A percentile compares a stretch with the other conserved stretches of the same genome.
phyloP scores from a whole-genome alignment of 257 asterid genomes.

The Osmanthus fragrans region DNA sequence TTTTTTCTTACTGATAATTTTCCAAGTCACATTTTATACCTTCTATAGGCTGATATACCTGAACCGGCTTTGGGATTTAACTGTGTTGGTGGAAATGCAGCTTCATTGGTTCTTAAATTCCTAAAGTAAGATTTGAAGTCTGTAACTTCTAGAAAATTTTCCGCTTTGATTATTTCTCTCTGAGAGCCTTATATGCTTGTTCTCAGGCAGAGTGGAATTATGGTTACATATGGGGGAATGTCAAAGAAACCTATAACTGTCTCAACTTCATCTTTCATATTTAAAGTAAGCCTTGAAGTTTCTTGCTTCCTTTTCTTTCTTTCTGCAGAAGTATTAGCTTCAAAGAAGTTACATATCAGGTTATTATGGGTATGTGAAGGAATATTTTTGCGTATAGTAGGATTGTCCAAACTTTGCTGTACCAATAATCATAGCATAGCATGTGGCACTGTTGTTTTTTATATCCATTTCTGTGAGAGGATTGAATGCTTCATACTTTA shows the following conservation, averaged over 20 bases:
- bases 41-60: constrained; percentile 62
- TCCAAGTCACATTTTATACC: not conserved
- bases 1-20: constrained; percentile 14
- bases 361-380: not conserved
- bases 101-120: constrained; percentile 82
- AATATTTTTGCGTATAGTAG: not conserved
- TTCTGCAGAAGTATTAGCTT: constrained; percentile 3
- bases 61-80: constrained; percentile 89
- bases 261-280: constrained; percentile 80
- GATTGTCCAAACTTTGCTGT: not conserved
- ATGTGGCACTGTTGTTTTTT: not conserved
- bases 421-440: not conserved
- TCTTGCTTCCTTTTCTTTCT: not conserved
- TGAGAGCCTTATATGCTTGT: constrained; percentile 21
- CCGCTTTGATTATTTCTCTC: not conserved
- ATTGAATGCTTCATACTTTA: not conserved
- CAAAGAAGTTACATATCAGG: not conserved
- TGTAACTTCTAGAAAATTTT: constrained; percentile 9
- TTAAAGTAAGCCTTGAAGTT: constrained; percentile 55
- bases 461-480: not conserved
- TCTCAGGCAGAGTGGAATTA: constrained; percentile 84
- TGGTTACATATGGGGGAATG: constrained; percentile 99
- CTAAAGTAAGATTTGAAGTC: constrained; percentile 54
- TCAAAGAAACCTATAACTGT: constrained; percentile 89
- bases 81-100: constrained; percentile 96